Conservation (phyloP, 176 grass and related monocot species). For the Aegilops bicornis region DNA sequence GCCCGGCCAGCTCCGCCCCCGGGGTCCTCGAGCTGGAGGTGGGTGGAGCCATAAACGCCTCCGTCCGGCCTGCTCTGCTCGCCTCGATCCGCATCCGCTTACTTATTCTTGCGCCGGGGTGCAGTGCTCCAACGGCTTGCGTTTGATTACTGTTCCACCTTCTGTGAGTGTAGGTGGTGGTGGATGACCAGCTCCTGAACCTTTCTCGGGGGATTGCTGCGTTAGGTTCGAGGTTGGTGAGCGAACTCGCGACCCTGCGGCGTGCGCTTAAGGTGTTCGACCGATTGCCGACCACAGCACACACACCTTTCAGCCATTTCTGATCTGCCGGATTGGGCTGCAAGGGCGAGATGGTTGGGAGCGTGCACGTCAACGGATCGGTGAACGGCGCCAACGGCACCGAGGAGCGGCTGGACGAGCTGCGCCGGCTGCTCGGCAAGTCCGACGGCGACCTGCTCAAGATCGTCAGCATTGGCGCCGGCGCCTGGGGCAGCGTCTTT, state of each 20-base stretch:
- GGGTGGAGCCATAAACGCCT: slow-evolving; percentile 23
- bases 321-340: neutral
- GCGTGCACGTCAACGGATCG: slow-evolving; percentile 59
- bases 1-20: slow-evolving; percentile 18
- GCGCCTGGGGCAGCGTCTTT: slow-evolving; percentile 95
- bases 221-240: slow-evolving; percentile 47
- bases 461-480: slow-evolving; percentile 92
- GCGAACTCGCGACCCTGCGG: slow-evolving; percentile 2
- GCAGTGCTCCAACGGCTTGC: neutral
- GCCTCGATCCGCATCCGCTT: neutral
- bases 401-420: slow-evolving; percentile 79
- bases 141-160: neutral
- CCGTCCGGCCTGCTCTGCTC: neutral
- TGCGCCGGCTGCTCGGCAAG: slow-evolving; percentile 78
- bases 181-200: slow-evolving; percentile 45
- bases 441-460: slow-evolving; percentile 84
- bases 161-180: slow-evolving; percentile 35
- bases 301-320: neutral
- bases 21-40: slow-evolving; percentile 48
- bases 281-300: slow-evolving; percentile 10
- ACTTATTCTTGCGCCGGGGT: slow-evolving; percentile 15
- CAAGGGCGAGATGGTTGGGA: slow-evolving; percentile 60
- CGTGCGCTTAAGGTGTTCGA: slow-evolving; percentile 31
- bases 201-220: neutral
- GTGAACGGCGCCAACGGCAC: slow-evolving; percentile 45